Base-by-base conservation (phyloP, 106 monocot genomes). In the Dendrobium catenatum region DNA sequence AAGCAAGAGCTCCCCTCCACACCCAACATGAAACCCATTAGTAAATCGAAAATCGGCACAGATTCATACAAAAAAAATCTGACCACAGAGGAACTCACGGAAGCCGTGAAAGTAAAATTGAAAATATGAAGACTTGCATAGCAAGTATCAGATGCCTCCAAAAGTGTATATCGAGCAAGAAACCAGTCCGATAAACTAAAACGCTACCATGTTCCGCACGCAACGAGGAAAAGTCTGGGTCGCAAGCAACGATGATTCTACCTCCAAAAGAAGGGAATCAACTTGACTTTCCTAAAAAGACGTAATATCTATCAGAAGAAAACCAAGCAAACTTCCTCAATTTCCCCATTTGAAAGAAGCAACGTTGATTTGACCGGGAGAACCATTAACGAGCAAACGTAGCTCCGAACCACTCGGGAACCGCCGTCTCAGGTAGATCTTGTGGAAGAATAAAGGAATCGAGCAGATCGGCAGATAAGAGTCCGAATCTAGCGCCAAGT, bases 131-230 rank as follows among this genome's bases (percentile, higher is more conserved):
- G 20, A 19, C 6, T 43, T 41, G 18, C 31, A 15, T 16, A 1
- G 20, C 27, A 70, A 70, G 70, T 70, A 27, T 31, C 33, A 6
- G n/a, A 22, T 22, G 22, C 70, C 43, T 41, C 42, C 42, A 17
- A 74, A 74, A 42, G 27, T 43, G 43, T 42, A 74, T 20, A 74
- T 74, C 74, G 43, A 43, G 74, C 5, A 42, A 74, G 19, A 74
- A 74, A 74, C 1, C 13, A 15, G 70, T 70, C 10, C 42, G 43
- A 19, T 0, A 19, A 20, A 41, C 43, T 10, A 42, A 41, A 74
- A 74, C 42, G 42, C 20, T 33, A 33, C 70, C 70, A 37, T 70
- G 13, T 13, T 31, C 37, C 70, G 37, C 70, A 70, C 9, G 33
- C 37, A 70, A 70, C 10, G 37, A 70, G 31, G 24, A 70, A 37